Conservation (phyloP, 2,329 filamentous ascomycete genomes). For the Elsinoe necatrix region DNA sequence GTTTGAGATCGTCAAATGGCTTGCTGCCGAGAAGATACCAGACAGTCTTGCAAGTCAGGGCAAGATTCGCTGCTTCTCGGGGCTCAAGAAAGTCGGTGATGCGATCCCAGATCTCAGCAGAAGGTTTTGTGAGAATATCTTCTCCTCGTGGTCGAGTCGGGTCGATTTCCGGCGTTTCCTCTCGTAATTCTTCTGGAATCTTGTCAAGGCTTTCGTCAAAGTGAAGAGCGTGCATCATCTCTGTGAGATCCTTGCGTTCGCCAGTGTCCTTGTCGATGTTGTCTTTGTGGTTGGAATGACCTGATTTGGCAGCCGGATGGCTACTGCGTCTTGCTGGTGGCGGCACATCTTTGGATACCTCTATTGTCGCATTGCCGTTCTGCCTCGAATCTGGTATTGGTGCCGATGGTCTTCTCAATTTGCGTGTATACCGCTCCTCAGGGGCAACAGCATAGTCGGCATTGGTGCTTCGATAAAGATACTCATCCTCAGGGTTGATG, state of each 20-base stretch:
- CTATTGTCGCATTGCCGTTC: not conserved
- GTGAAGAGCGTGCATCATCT: conserved; percentile 32
- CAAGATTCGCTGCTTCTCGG: conserved; percentile 42
- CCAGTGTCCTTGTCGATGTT: conserved; percentile 19
- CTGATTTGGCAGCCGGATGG: not conserved
- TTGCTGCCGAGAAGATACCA: conserved; percentile 35
- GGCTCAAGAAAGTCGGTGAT: conserved; percentile 37
- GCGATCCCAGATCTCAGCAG: conserved; percentile 38
- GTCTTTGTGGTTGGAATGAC: conserved; percentile 1
- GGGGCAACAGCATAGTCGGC: not conserved
- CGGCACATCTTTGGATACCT: not conserved
- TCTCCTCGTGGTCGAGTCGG: conserved; percentile 26
- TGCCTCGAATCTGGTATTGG: not conserved
- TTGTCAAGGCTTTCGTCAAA: conserved; percentile 32
- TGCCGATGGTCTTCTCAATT: not conserved
- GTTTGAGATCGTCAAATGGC: conserved; percentile 34
- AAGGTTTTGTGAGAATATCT: conserved; percentile 37
- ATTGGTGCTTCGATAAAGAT: not conserved
- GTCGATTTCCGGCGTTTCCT: conserved; percentile 16
- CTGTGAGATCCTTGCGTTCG: conserved; percentile 27
- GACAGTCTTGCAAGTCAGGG: conserved; percentile 42
- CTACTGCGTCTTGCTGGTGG: not conserved
- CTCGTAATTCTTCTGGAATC: conserved; percentile 23
- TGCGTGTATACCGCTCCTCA: not conserved
- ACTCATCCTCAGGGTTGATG: not conserved